Evolutionary conservation across 129 eudicot genomes (phyloP).

Genomic region (Saposhnikovia divaricata): DNA sequence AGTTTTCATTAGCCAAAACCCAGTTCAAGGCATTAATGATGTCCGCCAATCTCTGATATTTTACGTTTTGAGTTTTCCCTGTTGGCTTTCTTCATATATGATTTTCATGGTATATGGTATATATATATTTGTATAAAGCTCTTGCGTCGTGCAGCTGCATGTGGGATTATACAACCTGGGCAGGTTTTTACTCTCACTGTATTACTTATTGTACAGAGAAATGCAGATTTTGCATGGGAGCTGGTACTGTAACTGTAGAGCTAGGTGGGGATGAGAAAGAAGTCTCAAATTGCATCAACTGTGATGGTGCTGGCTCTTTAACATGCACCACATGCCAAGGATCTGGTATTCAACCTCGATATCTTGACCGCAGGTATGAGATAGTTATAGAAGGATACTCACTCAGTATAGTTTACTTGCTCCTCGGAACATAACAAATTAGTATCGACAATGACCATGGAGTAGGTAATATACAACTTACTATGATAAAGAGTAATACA

Average conservation of each 20-base stretch:
- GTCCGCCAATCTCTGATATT: too few relatives aligned
- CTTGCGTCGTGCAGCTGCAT: not conserved
- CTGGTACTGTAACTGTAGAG: constrained; percentile 67
- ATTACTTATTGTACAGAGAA: constrained; percentile 36
- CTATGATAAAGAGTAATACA: not conserved
- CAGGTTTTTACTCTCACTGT: not conserved
- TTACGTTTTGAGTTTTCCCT: not conserved
- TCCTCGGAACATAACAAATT: not conserved
- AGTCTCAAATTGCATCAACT: constrained; percentile 84
- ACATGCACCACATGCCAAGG: constrained; percentile 99
- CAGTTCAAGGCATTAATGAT: too few relatives aligned
- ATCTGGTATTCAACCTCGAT: constrained; percentile 90
- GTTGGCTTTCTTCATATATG: not conserved
- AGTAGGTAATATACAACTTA: not conserved
- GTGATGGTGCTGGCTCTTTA: constrained; percentile 82
- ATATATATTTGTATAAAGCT: not conserved
- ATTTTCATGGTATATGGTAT: not conserved
- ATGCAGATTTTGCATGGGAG: constrained; percentile 90
- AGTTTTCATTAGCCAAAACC: too few relatives aligned
- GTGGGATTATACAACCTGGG: not conserved
- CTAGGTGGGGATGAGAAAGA: constrained; percentile 93
- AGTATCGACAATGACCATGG: not conserved
- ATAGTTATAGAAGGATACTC: not conserved
- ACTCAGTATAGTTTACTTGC: not conserved
- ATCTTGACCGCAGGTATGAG: constrained; percentile 88